These are phyloP conservation scores for Physaria fendleri DNA, from an alignment of 345 rosid species.

Conservation along the genomic window DNA sequence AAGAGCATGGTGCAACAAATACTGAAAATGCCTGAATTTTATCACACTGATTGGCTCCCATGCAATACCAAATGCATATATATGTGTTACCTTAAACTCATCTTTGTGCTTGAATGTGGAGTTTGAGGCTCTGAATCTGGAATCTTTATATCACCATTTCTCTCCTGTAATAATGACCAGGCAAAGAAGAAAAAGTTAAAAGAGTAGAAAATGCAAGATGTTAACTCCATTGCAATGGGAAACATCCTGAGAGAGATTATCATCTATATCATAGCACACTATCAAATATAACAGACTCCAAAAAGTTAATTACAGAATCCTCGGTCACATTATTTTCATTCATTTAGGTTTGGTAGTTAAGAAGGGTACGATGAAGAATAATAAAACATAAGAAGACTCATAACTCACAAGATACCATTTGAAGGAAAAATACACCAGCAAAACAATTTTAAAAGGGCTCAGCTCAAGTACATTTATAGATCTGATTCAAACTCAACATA, in stretches of 20 bases:
- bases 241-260: background rate
- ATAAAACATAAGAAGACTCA: background rate
- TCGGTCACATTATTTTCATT: too few relatives aligned
- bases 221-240: background rate
- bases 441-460: background rate
- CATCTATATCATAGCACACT: background rate
- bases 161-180: conserved; percentile 54
- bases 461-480: background rate
- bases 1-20: background rate
- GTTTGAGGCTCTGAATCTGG: conserved; percentile 97
- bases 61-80: background rate
- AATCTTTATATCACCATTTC: conserved; percentile 68
- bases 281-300: background rate
- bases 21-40: background rate
- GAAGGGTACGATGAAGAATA: too few relatives aligned
- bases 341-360: too few relatives aligned
- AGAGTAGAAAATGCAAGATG: background rate
- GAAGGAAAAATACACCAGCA: background rate
- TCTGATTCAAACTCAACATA: background rate
- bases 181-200: conserved; percentile 5
- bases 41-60: background rate
- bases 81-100: conserved; percentile 63
- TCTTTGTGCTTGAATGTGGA: conserved; percentile 77
- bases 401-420: background rate
- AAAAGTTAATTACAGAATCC: too few relatives aligned